These are phyloP conservation scores for Candida peoriensis DNA, from an alignment of 805 yeast species.

Conservation along the genomic window DNA sequence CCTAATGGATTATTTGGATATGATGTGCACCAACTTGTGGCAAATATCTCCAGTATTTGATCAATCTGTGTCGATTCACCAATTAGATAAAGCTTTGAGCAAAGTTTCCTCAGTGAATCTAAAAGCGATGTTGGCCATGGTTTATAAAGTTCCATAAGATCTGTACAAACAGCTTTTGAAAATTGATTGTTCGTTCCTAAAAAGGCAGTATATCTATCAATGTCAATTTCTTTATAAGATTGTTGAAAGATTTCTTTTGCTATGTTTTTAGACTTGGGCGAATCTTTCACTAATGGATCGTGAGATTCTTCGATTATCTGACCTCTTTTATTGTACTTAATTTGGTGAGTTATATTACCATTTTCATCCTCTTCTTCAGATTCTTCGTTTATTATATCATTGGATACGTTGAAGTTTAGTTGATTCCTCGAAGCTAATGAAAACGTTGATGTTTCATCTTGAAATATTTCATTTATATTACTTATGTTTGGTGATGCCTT, in stretches of 20 bases:
- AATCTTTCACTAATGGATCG: background rate
- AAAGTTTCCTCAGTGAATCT: constrained; percentile 51
- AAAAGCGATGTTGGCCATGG: constrained; percentile 50
- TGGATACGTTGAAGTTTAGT: constrained; percentile 12
- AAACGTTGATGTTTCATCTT: constrained; percentile 10
- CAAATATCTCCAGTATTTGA: constrained; percentile 62
- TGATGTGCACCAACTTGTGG: constrained; percentile 54
- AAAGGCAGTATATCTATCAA: constrained; percentile 39
- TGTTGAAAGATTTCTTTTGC: constrained; percentile 31
- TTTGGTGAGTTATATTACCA: background rate
- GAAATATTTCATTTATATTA: constrained; percentile 17
- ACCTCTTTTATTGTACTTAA: background rate
- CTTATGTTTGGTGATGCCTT: constrained; percentile 17
- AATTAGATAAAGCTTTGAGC: constrained; percentile 62
- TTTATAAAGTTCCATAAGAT: constrained; percentile 34
- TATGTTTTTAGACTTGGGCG: constrained; percentile 5
- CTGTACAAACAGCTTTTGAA: constrained; percentile 23
- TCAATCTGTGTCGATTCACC: constrained; percentile 85
- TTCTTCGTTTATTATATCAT: constrained; percentile 18
- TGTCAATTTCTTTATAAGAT: constrained; percentile 24
- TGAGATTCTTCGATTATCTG: background rate
- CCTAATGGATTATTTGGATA: constrained; percentile 44
- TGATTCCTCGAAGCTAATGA: constrained; percentile 7
- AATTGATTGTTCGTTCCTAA: constrained; percentile 28
- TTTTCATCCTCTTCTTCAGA: constrained; percentile 13